A percentile compares a stretch with the other conserved stretches of the same genome.
Conservation (phyloP, 2,329 filamentous ascomycete species). For the Microdochium bolleyi region DNA sequence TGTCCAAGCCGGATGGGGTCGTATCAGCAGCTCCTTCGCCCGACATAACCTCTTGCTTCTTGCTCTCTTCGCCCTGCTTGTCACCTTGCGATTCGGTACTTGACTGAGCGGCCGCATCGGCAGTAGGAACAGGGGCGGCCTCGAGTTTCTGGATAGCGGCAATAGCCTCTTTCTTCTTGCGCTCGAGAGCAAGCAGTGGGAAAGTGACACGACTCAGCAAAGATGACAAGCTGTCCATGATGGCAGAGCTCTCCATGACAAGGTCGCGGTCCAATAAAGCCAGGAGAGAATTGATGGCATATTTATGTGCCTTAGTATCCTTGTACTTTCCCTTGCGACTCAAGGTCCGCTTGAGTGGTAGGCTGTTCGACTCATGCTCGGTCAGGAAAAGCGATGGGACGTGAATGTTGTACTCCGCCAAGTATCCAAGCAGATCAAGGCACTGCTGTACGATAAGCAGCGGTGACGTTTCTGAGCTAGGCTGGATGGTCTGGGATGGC, state of each 20-base stretch:
- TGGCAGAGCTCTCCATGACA: constrained; percentile 92
- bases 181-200: constrained; percentile 73
- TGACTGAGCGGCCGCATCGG: constrained; percentile 7
- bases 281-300: constrained; percentile 84
- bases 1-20: constrained; percentile 3
- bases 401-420: constrained; percentile 78
- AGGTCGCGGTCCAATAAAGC: constrained; percentile 85
- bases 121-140: constrained; percentile 8
- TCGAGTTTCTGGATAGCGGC: constrained; percentile 27
- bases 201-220: constrained; percentile 82
- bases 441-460: constrained; percentile 95
- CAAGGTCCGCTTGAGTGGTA: constrained; percentile 66
- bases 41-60: constrained; percentile 7
- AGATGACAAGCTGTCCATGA: constrained; percentile 89
- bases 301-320: constrained; percentile 77
- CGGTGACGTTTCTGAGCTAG: constrained; percentile 83
- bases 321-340: constrained; percentile 84
- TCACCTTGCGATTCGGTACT: constrained; percentile 4
- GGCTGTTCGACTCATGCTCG: constrained; percentile 73
- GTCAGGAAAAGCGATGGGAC: constrained; percentile 89
- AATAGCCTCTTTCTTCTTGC: constrained; percentile 43
- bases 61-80: background rate
- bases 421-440: constrained; percentile 72
- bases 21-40: constrained; percentile 11
- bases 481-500: constrained; percentile 35